phyloP scores from a whole-genome alignment of 352 stramenopile species.

The Phytophthora tubulina region DNA sequence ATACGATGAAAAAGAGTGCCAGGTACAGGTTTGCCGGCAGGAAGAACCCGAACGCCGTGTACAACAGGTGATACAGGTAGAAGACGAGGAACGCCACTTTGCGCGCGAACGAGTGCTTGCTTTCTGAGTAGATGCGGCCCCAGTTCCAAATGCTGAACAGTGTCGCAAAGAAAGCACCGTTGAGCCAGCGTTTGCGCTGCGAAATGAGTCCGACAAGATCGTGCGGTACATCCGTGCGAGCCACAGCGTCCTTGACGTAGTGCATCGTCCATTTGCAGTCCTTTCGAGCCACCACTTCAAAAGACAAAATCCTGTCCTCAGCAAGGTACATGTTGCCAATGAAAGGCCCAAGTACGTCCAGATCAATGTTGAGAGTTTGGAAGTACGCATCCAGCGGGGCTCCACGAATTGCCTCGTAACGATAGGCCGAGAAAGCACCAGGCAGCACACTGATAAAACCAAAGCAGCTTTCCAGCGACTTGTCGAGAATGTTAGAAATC shows the following conservation, averaged over 20 bases:
- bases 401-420: constrained; percentile 86
- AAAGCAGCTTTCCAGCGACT: constrained; percentile 88
- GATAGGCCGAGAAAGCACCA: constrained; percentile 86
- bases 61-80: constrained; percentile 83
- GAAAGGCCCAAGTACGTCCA: constrained; percentile 85
- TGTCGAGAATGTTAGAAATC: constrained; percentile 91
- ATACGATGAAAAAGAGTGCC: constrained; percentile 88
- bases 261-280: constrained; percentile 90
- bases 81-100: constrained; percentile 79
- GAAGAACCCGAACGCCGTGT: constrained; percentile 78
- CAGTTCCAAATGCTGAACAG: constrained; percentile 91
- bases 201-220: constrained; percentile 87
- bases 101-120: constrained; percentile 72
- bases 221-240: constrained; percentile 84
- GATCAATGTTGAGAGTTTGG: constrained; percentile 83
- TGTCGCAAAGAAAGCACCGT: constrained; percentile 89
- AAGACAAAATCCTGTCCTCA: constrained; percentile 88
- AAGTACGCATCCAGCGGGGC: constrained; percentile 87
- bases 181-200: constrained; percentile 89
- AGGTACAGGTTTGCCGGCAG: constrained; percentile 87
- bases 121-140: constrained; percentile 86
- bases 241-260: constrained; percentile 87
- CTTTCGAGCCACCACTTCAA: constrained; percentile 86
- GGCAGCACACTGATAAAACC: constrained; percentile 90
- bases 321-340: constrained; percentile 91